Evolutionary conservation across 495 filamentous ascomycete genomes (phyloP).

Genomic region (Venustampulla echinocandica): DNA sequence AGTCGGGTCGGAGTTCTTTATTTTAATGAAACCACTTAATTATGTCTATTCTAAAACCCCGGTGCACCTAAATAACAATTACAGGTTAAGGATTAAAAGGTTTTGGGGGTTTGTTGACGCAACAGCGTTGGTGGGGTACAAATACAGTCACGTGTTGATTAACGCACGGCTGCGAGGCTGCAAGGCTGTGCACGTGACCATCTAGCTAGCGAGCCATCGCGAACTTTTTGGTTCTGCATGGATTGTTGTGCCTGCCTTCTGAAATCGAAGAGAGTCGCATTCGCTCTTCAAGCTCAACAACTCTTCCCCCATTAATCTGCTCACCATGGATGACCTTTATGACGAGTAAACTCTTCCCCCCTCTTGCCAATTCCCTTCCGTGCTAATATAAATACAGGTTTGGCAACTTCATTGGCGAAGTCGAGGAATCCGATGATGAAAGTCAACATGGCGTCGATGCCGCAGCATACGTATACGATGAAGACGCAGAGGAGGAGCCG

Average conservation of each 20-base stretch:
- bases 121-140: no score
- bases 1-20: no score
- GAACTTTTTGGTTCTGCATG: slow-evolving; percentile 12
- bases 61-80: no score
- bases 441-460: slow-evolving; percentile 61
- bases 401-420: slow-evolving; percentile 93
- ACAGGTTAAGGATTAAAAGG: no score
- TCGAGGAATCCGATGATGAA: slow-evolving; percentile 73
- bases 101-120: no score
- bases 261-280: slow-evolving; percentile 15
- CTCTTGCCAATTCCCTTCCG: neutral
- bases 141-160: no score
- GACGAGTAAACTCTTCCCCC: slow-evolving; percentile 51
- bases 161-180: slow-evolving; percentile 16
- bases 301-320: neutral
- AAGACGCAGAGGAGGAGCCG: slow-evolving; percentile 53
- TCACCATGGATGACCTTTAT: slow-evolving; percentile 72
- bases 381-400: slow-evolving; percentile 51
- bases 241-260: no score
- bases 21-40: no score
- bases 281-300: neutral
- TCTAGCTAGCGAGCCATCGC: slow-evolving; percentile 5
- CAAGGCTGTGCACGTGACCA: slow-evolving; percentile 12
- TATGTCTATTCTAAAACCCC: no score
- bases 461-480: slow-evolving; percentile 72